A percentile compares a stretch with the other conserved stretches of the same genome.
phyloP scores from a whole-genome alignment of 164 flowering plant genomes.

The Macadamia tetraphylla region DNA sequence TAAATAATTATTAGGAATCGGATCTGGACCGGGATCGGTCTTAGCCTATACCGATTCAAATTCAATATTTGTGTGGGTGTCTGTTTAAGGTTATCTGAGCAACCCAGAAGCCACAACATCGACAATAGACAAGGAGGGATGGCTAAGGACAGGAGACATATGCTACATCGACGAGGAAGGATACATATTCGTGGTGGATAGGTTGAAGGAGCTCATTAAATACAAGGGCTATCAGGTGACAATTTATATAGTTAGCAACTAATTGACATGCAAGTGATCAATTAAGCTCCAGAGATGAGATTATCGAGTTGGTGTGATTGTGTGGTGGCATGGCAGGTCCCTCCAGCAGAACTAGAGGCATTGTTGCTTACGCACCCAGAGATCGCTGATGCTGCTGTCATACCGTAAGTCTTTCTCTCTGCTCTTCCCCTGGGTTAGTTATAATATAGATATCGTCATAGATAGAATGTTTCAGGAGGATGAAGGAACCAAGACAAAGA shows the following conservation, averaged over 20 bases:
- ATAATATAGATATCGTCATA: too few relatives aligned
- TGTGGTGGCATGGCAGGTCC: slow-evolving; percentile 39
- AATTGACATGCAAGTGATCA: too few relatives aligned
- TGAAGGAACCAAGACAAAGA: too few relatives aligned
- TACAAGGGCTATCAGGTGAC: slow-evolving; percentile 94
- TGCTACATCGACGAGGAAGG: slow-evolving; percentile 90
- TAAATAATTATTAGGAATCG: too few relatives aligned
- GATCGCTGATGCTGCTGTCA: slow-evolving; percentile 84
- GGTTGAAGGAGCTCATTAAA: slow-evolving; percentile 91
- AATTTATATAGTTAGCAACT: too few relatives aligned
- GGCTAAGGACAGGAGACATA: slow-evolving; percentile 89
- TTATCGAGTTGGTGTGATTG: background rate
- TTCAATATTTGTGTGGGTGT: too few relatives aligned
- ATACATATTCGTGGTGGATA: slow-evolving; percentile 76
- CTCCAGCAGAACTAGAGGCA: slow-evolving; percentile 93
- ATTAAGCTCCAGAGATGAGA: too few relatives aligned
- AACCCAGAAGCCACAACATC: slow-evolving; percentile 72
- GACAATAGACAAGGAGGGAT: slow-evolving; percentile 65
- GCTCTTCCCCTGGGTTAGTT: background rate
- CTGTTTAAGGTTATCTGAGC: slow-evolving; percentile 62
- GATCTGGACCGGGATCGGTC: too few relatives aligned
- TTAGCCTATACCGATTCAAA: too few relatives aligned
- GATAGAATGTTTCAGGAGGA: too few relatives aligned
- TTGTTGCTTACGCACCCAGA: slow-evolving; percentile 68
- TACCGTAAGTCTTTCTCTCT: slow-evolving; percentile 57